Percentiles rank a stretch among this genome's conserved stretches.
These are phyloP conservation scores for Liquidambar formosana DNA, from an alignment of 164 flowering plant species.

Conservation along the genomic window DNA sequence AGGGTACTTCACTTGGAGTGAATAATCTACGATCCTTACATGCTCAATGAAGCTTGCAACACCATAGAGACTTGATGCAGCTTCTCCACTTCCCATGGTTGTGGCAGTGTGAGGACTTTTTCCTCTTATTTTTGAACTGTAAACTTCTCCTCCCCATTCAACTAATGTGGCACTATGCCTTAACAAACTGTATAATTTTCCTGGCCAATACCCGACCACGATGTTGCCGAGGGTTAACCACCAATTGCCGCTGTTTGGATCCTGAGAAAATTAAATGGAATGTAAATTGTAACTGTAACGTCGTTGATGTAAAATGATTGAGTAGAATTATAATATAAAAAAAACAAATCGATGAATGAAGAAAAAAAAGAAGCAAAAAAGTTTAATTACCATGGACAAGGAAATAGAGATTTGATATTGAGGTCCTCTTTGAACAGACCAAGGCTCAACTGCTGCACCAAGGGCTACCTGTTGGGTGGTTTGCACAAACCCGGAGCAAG, in stretches of 20 bases:
- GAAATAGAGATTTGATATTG: slow-evolving; percentile 8
- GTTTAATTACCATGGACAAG: slow-evolving; percentile 16
- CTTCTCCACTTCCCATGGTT: slow-evolving; percentile 26
- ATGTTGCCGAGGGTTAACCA: slow-evolving; percentile 9
- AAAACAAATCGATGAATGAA: too few relatives aligned
- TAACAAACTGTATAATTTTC: background rate
- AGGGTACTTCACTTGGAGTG: slow-evolving; percentile 14
- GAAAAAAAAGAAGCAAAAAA: too few relatives aligned
- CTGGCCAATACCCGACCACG: slow-evolving; percentile 25
- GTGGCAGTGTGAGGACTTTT: slow-evolving; percentile 21
- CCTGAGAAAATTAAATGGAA: too few relatives aligned
- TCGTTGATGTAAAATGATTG: too few relatives aligned
- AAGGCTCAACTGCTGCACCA: slow-evolving; percentile 1
- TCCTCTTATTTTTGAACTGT: slow-evolving; percentile 11
- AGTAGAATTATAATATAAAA: too few relatives aligned
- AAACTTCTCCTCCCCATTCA: slow-evolving; percentile 29
- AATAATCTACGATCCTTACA: slow-evolving; percentile 14
- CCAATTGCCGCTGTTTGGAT: slow-evolving; percentile 17
- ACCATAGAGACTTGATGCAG: background rate
- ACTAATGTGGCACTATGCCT: slow-evolving; percentile 9
- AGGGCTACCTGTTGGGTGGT: slow-evolving; percentile 1
- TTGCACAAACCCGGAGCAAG: slow-evolving; percentile 25
- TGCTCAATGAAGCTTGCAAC: slow-evolving; percentile 3
- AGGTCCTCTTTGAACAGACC: background rate
- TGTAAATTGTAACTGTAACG: too few relatives aligned